Base-by-base conservation (phyloP, 139 green algal species). In the Haematococcus sp. region DNA sequence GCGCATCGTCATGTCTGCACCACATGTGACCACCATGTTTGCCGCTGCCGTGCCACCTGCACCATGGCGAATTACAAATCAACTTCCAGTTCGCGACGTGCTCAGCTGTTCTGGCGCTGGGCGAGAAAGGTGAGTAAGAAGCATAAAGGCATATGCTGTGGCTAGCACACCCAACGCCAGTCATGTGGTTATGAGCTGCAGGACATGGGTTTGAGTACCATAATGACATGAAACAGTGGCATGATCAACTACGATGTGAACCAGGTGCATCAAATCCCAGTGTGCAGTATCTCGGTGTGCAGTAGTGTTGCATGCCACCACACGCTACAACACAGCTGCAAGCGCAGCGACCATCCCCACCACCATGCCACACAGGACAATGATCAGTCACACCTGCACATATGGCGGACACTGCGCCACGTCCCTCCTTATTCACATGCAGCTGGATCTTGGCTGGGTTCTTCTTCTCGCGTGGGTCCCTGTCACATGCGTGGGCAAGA, bases 341-440 rank as follows among this genome's bases (percentile, higher is more conserved):
- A n/a, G n/a, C n/a, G n/a, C n/a, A n/a, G n/a, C n/a, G n/a, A n/a
- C n/a, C n/a, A n/a, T n/a, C n/a, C n/a, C n/a, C n/a, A n/a, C n/a
- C n/a, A n/a, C n/a, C n/a, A n/a, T n/a, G n/a, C n/a, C n/a, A n/a
- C n/a, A n/a, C n/a, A n/a, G n/a, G n/a, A n/a, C n/a, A n/a, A n/a
- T n/a, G n/a, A n/a, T n/a, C n/a, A n/a, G n/a, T n/a, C n/a, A 56
- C 68, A 81, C 78, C 75, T 60, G 73, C 70, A 13, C 73, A 61
- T n/a, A 93, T 88, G 34, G 81, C 75, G 4, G 79, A 78, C 31
- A 93, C 84, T 15, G 90, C 90, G 25, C 84, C 81, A 15, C 49
- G 77, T 0, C 73, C 89, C 65, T 78, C 46, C 31, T 76, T 60
- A 51, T 75, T 81, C 16, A 81, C 83, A 73, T 95, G 90, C 54